phyloP scores from a whole-genome alignment of 106 monocot species.

The Apostasia ramifera region DNA sequence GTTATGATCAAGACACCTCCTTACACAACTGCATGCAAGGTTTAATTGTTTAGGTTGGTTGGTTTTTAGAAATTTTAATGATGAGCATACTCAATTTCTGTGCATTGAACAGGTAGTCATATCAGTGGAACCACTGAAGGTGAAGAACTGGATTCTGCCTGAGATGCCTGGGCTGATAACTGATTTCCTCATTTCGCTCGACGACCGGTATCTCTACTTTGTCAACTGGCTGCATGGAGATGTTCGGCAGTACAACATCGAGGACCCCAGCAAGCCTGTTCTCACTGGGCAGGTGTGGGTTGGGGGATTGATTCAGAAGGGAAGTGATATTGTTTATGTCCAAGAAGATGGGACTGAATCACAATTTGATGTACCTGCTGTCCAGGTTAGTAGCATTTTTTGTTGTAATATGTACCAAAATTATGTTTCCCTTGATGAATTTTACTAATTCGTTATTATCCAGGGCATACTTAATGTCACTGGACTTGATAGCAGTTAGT shows the following conservation, averaged over 20 bases:
- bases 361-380: conserved; percentile 60
- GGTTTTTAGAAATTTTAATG: neutral
- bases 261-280: conserved; percentile 67
- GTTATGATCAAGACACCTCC: too few species aligned
- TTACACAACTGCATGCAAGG: too few species aligned
- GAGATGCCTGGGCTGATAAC: conserved; percentile 98
- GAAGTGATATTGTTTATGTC: conserved; percentile 50
- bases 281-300: conserved; percentile 92
- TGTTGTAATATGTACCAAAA: too few species aligned
- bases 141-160: conserved; percentile 92
- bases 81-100: neutral
- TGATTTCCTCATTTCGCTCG: conserved; percentile 91
- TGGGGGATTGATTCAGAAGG: conserved; percentile 83
- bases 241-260: conserved; percentile 90
- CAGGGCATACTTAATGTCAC: too few species aligned
- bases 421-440: too few species aligned
- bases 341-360: conserved; percentile 59
- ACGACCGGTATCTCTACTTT: conserved; percentile 87
- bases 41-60: neutral
- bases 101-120: conserved; percentile 45
- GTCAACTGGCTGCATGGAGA: conserved; percentile 97
- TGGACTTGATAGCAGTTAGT: too few species aligned
- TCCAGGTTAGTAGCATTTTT: conserved; percentile 44
- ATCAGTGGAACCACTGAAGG: conserved; percentile 68
- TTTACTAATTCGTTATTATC: too few species aligned